Evolutionary conservation across 179 eudicot genomes (phyloP).

Genomic region (Spergularia azorica): DNA sequence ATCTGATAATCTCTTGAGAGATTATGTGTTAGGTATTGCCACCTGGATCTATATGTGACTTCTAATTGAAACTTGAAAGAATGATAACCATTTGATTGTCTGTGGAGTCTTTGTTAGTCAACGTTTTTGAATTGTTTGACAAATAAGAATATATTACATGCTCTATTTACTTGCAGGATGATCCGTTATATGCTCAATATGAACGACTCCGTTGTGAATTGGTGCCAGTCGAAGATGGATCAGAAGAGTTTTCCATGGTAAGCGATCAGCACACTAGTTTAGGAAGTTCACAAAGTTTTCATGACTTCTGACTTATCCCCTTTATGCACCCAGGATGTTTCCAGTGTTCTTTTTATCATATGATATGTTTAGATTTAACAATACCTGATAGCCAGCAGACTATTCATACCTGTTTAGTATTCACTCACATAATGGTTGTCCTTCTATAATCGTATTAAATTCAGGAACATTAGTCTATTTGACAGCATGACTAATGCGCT

Average conservation of each 20-base stretch:
- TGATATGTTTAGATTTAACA: not conserved
- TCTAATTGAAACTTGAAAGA: not conserved
- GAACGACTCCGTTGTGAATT: slow-evolving; percentile 77
- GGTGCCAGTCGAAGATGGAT: slow-evolving; percentile 63
- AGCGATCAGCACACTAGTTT: slow-evolving; percentile 8
- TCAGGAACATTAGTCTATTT: not conserved
- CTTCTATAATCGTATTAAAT: not conserved
- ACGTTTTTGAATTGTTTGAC: not conserved
- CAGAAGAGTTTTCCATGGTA: slow-evolving; percentile 85
- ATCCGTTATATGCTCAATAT: slow-evolving; percentile 81
- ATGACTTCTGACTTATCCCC: slow-evolving; percentile 4
- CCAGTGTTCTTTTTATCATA: not conserved
- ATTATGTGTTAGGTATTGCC: not conserved
- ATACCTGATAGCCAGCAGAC: not conserved
- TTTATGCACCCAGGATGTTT: not conserved
- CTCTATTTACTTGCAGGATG: slow-evolving; percentile 55
- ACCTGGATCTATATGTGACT: not conserved
- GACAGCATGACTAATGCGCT: not conserved
- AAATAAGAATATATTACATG: not conserved
- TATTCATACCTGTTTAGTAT: not conserved
- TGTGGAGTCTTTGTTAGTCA: not conserved
- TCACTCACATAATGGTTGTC: too few species aligned
- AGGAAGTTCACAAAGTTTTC: not conserved
- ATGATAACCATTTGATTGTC: not conserved
- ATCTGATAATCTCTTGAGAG: not conserved